Base-by-base conservation (phyloP, 345 rosid species). In the Eucalyptus erythrocorys region DNA sequence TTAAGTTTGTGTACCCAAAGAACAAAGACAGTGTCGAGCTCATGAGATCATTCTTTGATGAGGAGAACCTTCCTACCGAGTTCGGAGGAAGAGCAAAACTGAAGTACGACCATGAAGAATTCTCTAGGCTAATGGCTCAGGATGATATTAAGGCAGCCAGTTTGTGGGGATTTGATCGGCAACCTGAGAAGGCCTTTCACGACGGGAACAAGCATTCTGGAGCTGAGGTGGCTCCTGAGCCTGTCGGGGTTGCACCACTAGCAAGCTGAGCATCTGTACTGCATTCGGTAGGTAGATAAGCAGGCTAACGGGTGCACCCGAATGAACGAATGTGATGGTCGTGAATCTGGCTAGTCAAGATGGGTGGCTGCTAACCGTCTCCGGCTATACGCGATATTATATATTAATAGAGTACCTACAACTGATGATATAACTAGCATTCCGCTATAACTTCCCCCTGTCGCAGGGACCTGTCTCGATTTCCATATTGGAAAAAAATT, bases 1-100 rank as follows among this genome's bases (percentile, higher is more conserved):
- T 97, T 91, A 97, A 96, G 87, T 98, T 98, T 92, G 99, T 97
- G 87, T 98, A 97, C 90, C 99, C 99, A 0, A 96, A 97, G 91
- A 96, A 97, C 84, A 89, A 86, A 59, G 98, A 95, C 19, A 98
- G 99, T 14, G 94, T 97, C 48, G 98, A 94, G 89, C 92, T 96
- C 13, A 96, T 98, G 99, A 93, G 92, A 15, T 90, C 95, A 11
- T 94, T 91, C 87, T 97, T 97, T 19, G 98, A 97, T 8, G 95
- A 97, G 90, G 95, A 93, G 84, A 98, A 96, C 90, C 97, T 98
- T 34, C 97, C 99, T 50, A 92, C 94, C 0, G 98, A 94, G 79
- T 94, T 98, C n/a, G 99, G 99, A 91, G 99, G 99, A 47, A 92
- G 92, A 88, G 95, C 97, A 76, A 90, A 88, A n/a, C 92, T 96